Evolutionary conservation across 768 basidiomycete genomes (phyloP).

Genomic region (Brasilioporus rufonigricans): DNA sequence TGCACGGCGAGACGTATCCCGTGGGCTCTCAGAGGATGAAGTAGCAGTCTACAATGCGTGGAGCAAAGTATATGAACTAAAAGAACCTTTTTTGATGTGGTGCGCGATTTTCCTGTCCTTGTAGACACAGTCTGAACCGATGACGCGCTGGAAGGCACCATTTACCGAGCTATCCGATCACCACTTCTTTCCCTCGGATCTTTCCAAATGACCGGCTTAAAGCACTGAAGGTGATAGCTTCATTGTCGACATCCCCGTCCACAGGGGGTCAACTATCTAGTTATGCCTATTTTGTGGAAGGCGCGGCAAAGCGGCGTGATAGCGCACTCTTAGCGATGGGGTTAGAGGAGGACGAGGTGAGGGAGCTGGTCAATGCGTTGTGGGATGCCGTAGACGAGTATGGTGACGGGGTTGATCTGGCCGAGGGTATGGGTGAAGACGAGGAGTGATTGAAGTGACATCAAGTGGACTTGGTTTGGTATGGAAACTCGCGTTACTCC

Average conservation of each 20-base stretch:
- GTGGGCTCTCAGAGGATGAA: constrained; percentile 50
- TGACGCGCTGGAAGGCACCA: constrained; percentile 38
- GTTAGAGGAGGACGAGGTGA: constrained; percentile 55
- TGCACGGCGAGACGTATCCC: constrained; percentile 51
- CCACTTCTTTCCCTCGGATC: constrained; percentile 56
- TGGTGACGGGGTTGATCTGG: constrained; percentile 28
- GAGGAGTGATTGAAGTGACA: constrained; percentile 9
- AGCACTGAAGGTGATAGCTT: constrained; percentile 37
- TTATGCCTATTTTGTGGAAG: constrained; percentile 53
- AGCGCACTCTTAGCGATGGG: constrained; percentile 35
- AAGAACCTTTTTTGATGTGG: constrained; percentile 37
- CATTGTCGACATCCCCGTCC: constrained; percentile 42
- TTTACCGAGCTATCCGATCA: constrained; percentile 53
- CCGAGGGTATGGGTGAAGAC: constrained; percentile 20
- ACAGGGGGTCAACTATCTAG: constrained; percentile 42
- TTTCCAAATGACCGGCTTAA: constrained; percentile 27
- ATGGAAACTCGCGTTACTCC: not conserved
- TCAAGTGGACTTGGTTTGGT: not conserved
- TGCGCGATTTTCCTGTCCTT: constrained; percentile 21
- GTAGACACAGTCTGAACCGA: constrained; percentile 2
- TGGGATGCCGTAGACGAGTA: constrained; percentile 57
- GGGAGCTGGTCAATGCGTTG: constrained; percentile 52
- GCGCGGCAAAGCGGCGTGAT: constrained; percentile 39
- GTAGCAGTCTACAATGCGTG: constrained; percentile 40
- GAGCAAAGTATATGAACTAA: constrained; percentile 30